phyloP scores from a whole-genome alignment of 2,329 filamentous ascomycete genomes.

The Cordyceps cicadae region DNA sequence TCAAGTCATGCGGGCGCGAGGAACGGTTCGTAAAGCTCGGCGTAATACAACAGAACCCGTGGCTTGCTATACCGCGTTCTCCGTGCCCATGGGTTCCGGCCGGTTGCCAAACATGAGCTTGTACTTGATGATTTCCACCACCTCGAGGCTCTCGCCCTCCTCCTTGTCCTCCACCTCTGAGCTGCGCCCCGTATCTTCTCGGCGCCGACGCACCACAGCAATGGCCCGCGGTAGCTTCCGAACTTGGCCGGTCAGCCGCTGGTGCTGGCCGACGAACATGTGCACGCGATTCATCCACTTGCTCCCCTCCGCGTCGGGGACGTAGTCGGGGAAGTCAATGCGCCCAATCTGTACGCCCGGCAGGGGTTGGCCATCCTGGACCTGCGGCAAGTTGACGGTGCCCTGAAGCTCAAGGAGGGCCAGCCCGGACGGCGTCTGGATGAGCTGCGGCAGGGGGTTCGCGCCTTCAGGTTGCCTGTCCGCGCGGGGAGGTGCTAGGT shows the following conservation, averaged over 20 bases:
- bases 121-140: slow-evolving; percentile 79
- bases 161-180: slow-evolving; percentile 28
- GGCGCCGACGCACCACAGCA: slow-evolving; percentile 64
- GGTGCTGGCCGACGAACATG: slow-evolving; percentile 80
- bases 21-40: no score
- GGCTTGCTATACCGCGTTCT: slow-evolving; percentile 20
- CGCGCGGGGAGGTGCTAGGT: slow-evolving; percentile 31
- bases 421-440: slow-evolving; percentile 82
- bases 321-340: slow-evolving; percentile 71
- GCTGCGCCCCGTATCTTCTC: slow-evolving; percentile 30
- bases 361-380: slow-evolving; percentile 24
- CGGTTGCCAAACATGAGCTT: slow-evolving; percentile 79
- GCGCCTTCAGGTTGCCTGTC: slow-evolving; percentile 13
- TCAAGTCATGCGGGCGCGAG: no score
- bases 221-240: slow-evolving; percentile 75
- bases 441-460: slow-evolving; percentile 65
- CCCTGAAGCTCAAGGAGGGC: slow-evolving; percentile 91
- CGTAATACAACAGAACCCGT: no score
- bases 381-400: slow-evolving; percentile 65
- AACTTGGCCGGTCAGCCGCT: slow-evolving; percentile 81
- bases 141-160: slow-evolving; percentile 54
- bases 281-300: slow-evolving; percentile 88
- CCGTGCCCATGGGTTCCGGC: slow-evolving; percentile 71
- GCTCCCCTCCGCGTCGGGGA: slow-evolving; percentile 39
- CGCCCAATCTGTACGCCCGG: slow-evolving; percentile 49